Evolutionary conservation across 2,329 filamentous ascomycete genomes (phyloP), one percentile per base, ranked within the genome.

Genomic region (Diaporthe citriasiana): DNA sequence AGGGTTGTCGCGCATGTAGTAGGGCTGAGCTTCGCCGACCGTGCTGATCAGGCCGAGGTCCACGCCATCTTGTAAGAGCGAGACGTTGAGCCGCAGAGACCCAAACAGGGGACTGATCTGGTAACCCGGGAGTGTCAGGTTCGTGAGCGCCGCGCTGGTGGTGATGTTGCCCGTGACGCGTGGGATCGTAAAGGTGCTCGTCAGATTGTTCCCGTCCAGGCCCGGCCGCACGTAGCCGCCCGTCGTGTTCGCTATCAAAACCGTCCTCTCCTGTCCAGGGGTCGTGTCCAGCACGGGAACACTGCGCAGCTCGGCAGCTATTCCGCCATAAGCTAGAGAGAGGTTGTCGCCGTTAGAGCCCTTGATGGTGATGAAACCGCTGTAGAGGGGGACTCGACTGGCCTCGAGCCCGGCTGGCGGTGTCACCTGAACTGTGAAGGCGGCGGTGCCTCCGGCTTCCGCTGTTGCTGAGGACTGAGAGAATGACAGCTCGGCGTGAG

Each of bases 361-460:
- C 33, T 81, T 82, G 66, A 87, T 77, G 25, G 82, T 79, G 68
- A 87, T 79, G 78, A 82, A 86, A 27, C 85, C 85, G 35, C 82
- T 82, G 78, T 86, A 87, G 13, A 86, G 80, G 5, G 84, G 84
- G 33, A 82, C 73, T 30, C 77, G 79, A 10, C 77, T 73, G 10
- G 76, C 71, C 59, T 82, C 76, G 4, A 82, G 76, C n/a, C 76
- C 76, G 2, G 66, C 45, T 2, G 82, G 82, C 2, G 78, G 80
- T 12, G 77, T 79, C 51, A 79, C 74, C 15, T 75, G 77, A 15
- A 82, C 79, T 9, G 78, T 79, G 55, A 83, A 75, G 3, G 75
- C 65, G 9, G 71, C 74, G 4, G 73, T 75, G 51, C 69, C 59
- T n/a, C 76, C 78, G 13, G 79, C 79, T 19, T 78, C 77, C 47